Evolutionary conservation across 2,329 filamentous ascomycete species (phyloP), one percentile per base, ranked within the genome.

Genomic region (Fusarium illudens): DNA sequence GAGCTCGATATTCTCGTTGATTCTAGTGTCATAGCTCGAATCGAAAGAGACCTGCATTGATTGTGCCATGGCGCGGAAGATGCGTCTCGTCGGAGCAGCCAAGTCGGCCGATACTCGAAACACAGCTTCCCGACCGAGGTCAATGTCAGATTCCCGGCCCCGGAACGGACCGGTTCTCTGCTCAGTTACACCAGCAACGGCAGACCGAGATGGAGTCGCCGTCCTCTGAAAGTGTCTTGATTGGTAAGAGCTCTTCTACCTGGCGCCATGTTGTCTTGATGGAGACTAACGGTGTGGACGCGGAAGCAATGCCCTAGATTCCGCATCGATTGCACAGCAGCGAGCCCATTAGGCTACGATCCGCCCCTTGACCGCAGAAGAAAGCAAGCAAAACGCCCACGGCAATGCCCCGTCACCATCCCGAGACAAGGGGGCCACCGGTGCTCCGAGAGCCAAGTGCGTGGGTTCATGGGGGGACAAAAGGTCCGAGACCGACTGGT

Each of bases 151-250:
- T 46, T 27, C 39, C 39, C 22, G 33, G 19, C 0, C 11, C 53
- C 44, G 49, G 57, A 17, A 34, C 50, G 44, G 58, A 33, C 56
- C 63, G 60, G 56, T 34, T 33, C 27, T 55, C 27, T n/a, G 7
- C 37, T 29, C 19, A 15, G 27, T 32, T 27, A 39, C 19, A 48
- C 50, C 46, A 33, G 15, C 33, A 33, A 20, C 9, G 25, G 13
- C 29, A 39, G 44, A 20, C 44, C 36, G 25, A 29, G 13, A 39
- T 30, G 29, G 25, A 17, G 33, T 49, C 25, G 13, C 22, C 17
- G 44, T 39, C 29, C 12, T 42, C 52, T 34, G 25, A 30, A 19
- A 10, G 44, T 9, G 8, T n/a, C 13, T 12, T 32, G 17, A 33
- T 27, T 19, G 52, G 52, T 37, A 46, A 32, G 19, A 27, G 13